Conservation (phyloP, 352 stramenopile genomes). For the Phytophthora chlamydospora region DNA sequence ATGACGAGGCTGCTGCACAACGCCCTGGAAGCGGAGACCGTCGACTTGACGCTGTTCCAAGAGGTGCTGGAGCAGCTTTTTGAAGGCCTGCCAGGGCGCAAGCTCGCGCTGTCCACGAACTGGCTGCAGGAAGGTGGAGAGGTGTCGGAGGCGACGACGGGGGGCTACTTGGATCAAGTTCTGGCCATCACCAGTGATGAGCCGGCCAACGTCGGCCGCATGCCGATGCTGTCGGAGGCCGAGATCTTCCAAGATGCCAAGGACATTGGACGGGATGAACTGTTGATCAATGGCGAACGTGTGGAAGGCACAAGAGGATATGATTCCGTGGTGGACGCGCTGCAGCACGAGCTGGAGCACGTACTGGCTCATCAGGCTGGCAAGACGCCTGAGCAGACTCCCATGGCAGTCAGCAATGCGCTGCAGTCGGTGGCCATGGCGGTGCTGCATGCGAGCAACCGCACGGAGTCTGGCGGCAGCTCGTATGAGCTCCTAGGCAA, state of each 20-base stretch:
- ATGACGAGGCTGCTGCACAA: slow-evolving; percentile 50
- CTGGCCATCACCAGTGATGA: slow-evolving; percentile 25
- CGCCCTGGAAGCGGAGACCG: slow-evolving; percentile 36
- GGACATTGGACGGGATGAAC: slow-evolving; percentile 78
- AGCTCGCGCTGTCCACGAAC: slow-evolving; percentile 46
- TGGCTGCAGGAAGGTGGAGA: slow-evolving; percentile 39
- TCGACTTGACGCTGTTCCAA: slow-evolving; percentile 55
- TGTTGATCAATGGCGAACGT: slow-evolving; percentile 65
- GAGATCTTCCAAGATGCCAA: slow-evolving; percentile 82
- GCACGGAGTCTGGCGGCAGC: slow-evolving; percentile 74
- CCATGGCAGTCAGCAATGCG: slow-evolving; percentile 40
- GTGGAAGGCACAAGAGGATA: slow-evolving; percentile 63
- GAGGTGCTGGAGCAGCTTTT: slow-evolving; percentile 69
- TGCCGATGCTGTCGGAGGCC: slow-evolving; percentile 48
- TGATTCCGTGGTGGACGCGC: slow-evolving; percentile 52
- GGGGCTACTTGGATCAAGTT: slow-evolving; percentile 51
- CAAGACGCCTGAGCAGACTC: slow-evolving; percentile 33
- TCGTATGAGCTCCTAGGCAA: slow-evolving; percentile 74
- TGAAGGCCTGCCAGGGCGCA: slow-evolving; percentile 33
- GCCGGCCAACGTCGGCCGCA: slow-evolving; percentile 2
- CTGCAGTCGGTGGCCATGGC: slow-evolving; percentile 39
- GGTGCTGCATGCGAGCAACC: slow-evolving; percentile 69
- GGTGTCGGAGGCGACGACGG: neutral
- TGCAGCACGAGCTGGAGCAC: slow-evolving; percentile 53
- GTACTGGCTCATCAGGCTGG: slow-evolving; percentile 38